Percentiles rank a stretch among this genome's conserved stretches.
Evolutionary conservation across 768 basidiomycete species (phyloP).

Genomic region (Psilocybe sp.): DNA sequence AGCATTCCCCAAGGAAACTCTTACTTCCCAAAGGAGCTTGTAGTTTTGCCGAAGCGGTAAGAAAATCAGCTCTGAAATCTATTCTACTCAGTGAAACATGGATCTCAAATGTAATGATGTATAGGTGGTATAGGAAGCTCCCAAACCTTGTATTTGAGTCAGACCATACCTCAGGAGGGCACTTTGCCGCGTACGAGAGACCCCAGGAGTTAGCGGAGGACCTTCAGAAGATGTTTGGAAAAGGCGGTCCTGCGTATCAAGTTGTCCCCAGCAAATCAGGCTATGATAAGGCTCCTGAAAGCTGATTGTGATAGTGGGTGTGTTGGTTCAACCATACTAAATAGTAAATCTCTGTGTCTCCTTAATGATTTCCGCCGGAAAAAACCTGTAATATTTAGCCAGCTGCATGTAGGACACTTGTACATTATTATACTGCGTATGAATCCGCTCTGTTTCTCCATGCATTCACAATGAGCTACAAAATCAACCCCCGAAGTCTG

Average conservation of each 20-base stretch:
- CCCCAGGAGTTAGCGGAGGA: constrained; percentile 47
- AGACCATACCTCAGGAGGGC: constrained; percentile 50
- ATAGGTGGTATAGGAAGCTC: constrained; percentile 38
- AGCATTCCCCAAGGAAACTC: constrained; percentile 47
- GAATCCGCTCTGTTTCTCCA: too few species aligned
- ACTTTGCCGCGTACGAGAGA: constrained; percentile 54
- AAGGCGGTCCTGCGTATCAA: constrained; percentile 43
- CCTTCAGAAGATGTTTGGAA: constrained; percentile 54
- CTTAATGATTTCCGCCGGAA: too few species aligned
- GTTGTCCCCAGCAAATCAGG: constrained; percentile 44
- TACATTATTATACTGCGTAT: too few species aligned
- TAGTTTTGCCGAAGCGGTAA: constrained; percentile 26
- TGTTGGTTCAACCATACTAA: too few species aligned
- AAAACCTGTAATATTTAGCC: too few species aligned
- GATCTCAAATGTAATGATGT: not conserved
- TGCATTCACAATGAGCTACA: too few species aligned
- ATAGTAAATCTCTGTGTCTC: too few species aligned
- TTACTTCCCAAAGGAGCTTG: constrained; percentile 48
- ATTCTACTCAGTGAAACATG: not conserved
- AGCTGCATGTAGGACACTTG: too few species aligned
- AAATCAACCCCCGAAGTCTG: too few species aligned
- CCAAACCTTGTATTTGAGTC: constrained; percentile 42
- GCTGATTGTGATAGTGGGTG: too few species aligned
- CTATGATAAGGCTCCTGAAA: constrained; percentile 20
- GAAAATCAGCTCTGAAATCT: constrained; percentile 7